Evolutionary conservation across 768 basidiomycete species (phyloP).

Genomic region (Clathrus columnatus): DNA sequence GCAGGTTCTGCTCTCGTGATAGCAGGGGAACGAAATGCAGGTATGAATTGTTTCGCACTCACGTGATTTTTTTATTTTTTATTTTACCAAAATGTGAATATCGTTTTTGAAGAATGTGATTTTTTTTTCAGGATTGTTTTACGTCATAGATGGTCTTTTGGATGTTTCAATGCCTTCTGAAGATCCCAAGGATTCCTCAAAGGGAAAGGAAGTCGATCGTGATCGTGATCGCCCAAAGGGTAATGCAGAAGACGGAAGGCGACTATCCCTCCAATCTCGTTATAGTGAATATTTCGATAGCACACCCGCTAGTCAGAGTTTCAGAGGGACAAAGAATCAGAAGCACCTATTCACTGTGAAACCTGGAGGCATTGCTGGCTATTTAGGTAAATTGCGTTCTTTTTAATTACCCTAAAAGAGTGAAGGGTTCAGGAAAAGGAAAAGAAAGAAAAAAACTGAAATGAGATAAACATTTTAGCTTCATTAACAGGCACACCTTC

Average conservation of each 20-base stretch:
- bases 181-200: constrained; percentile 10
- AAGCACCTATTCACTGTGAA: constrained; percentile 91
- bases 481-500: constrained; percentile 87
- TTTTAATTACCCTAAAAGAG: no score
- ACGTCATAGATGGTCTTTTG: constrained; percentile 91
- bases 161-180: constrained; percentile 75
- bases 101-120: neutral
- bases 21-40: constrained; percentile 84
- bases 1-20: constrained; percentile 80
- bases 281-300: neutral
- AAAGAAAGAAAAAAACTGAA: no score
- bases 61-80: neutral
- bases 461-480: constrained; percentile 41
- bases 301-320: neutral
- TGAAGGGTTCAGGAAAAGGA: no score
- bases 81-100: neutral
- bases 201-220: constrained; percentile 1
- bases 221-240: constrained; percentile 1
- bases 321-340: constrained; percentile 24
- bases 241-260: neutral
- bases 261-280: neutral
- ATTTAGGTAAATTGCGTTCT: constrained; percentile 53
- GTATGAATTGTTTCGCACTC: constrained; percentile 32
- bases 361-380: constrained; percentile 96
- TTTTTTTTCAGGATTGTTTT: constrained; percentile 59